Conservation (phyloP, 2,329 filamentous ascomycete species). For the Blastomyces percursus region DNA sequence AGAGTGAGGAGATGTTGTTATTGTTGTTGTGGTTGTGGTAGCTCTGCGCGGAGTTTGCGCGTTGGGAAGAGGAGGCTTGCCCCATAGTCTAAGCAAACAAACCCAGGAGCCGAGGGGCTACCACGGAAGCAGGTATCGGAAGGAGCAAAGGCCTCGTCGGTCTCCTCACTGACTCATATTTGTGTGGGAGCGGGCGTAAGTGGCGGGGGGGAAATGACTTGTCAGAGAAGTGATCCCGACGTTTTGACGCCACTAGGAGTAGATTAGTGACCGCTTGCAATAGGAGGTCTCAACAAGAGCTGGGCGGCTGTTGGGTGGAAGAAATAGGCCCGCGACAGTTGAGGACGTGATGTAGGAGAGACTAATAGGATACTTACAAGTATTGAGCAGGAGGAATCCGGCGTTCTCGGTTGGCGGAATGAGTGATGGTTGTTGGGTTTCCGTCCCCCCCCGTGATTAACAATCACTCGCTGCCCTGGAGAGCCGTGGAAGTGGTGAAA, state of each 20-base stretch:
- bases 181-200: neutral
- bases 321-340: neutral
- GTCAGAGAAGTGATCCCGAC: neutral
- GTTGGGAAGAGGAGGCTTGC: conserved; percentile 34
- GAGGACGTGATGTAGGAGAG: neutral
- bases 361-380: conserved; percentile 6
- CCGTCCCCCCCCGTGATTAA: neutral
- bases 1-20: neutral
- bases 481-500: neutral
- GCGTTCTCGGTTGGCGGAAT: neutral
- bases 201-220: neutral
- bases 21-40: conserved; percentile 7
- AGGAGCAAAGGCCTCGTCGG: conserved; percentile 7
- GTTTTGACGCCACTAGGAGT: neutral
- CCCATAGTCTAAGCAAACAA: conserved; percentile 29
- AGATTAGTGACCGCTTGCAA: neutral
- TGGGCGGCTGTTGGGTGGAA: neutral
- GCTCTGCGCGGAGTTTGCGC: conserved; percentile 21
- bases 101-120: neutral
- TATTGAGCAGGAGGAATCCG: neutral
- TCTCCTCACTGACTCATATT: neutral
- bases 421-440: neutral
- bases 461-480: neutral
- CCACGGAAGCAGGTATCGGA: conserved; percentile 14
- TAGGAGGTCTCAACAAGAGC: neutral